Evolutionary conservation across 176 grass and related monocot species (phyloP), one percentile per base, ranked within the genome.

Genomic region (Rhipidocladum racemiflorum): DNA sequence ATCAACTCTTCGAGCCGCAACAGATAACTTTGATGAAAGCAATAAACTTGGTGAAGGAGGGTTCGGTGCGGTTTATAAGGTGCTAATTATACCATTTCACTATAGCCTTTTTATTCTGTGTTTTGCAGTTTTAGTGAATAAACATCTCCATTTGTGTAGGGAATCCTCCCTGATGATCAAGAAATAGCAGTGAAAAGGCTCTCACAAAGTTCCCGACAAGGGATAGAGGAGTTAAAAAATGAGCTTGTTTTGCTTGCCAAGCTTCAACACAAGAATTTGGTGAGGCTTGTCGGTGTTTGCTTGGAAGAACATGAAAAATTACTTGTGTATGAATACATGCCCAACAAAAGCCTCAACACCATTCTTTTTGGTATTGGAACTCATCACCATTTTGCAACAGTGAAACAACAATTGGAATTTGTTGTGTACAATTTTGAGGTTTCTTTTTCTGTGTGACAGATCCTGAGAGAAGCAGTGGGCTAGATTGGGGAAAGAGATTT

Each of bases 321-420:
- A 65, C 88, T 97, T 75, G 85, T 91, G 34, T 87, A 89, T 21
- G 87, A 89, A 28, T 89, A 85, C 71, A 77, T 94, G 75, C 84
- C 88, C 23, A 97, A 97, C 53, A 92, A 83, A 94, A 97, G 95
- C 82, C 90, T 97, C 0, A 86, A 97, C 65, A 92, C 25, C 9
- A 61, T 89, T 91, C 85, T 97, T 55, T 97, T 92, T 53, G 86
- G 92, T 97, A 87, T 1, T 17, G 46, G 23, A 53, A 65, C 40
- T 61, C 63, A 75, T 51, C 36, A 64, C 39, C 40, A 39, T 77
- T 53, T 70, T 76, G n/a, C 55, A 65, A 38, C 27, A 64, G 36
- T 71, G 35, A 54, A 63, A 25, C 16, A 18, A 56, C 13, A 77
- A 30, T 45, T 81, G 49, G 32, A 81, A 28, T 81, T 45, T 61